These are phyloP conservation scores for Mrakiaceae sp. DNA, from an alignment of 1,284 basidiomycete genomes.

Conservation along the genomic window DNA sequence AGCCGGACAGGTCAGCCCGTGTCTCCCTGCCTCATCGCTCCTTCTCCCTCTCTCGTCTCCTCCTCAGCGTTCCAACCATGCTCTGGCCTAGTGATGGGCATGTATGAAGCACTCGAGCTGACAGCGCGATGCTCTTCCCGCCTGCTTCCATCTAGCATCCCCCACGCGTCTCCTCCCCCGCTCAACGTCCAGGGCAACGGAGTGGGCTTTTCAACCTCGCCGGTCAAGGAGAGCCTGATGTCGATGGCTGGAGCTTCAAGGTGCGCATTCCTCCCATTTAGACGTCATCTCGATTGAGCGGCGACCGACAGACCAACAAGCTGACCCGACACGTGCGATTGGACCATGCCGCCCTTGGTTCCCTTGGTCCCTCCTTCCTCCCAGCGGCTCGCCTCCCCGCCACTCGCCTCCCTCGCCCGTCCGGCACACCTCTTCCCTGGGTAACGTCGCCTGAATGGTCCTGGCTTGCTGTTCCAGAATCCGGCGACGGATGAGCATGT, in stretches of 20 bases:
- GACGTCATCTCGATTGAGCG: not conserved
- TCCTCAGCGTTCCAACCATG: not conserved
- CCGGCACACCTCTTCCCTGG: constrained; percentile 2
- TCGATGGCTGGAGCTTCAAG: constrained; percentile 3
- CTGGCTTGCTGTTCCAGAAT: not conserved
- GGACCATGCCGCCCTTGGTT: not conserved
- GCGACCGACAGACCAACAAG: too few species aligned
- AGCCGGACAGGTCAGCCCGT: constrained; percentile 70
- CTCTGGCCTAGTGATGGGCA: not conserved
- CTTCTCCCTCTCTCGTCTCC: not conserved
- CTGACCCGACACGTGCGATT: not conserved
- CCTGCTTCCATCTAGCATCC: constrained; percentile 2
- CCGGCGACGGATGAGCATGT: not conserved
- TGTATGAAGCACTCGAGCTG: not conserved
- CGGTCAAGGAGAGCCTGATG: constrained; percentile 18
- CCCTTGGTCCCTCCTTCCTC: not conserved
- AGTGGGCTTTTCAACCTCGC: constrained; percentile 15
- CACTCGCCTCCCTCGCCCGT: constrained; percentile 2
- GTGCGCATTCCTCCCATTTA: not conserved
- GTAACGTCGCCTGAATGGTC: not conserved
- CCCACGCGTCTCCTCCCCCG: constrained; percentile 13
- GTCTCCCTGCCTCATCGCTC: not conserved
- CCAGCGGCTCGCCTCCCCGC: not conserved
- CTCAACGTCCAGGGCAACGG: constrained; percentile 3
- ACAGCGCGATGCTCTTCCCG: not conserved